Conservation (phyloP, 495 filamentous ascomycete genomes). For the Aspergillus egyptiacus region DNA sequence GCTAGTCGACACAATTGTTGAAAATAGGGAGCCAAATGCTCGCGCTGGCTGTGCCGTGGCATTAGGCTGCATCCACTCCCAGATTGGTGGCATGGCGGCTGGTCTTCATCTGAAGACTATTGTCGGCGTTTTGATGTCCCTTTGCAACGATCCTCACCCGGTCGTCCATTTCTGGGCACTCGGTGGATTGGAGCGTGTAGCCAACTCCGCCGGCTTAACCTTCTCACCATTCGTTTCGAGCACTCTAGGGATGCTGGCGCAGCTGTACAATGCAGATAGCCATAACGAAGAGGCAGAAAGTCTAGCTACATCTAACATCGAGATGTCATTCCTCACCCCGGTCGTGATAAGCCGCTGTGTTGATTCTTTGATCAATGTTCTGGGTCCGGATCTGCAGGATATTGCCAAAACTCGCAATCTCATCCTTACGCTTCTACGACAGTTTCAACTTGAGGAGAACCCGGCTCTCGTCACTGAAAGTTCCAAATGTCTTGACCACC, state of each 20-base stretch:
- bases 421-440: slow-evolving; percentile 77
- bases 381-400: slow-evolving; percentile 93
- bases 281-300: slow-evolving; percentile 81
- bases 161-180: slow-evolving; percentile 95
- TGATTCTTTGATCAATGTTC: slow-evolving; percentile 92
- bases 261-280: slow-evolving; percentile 83
- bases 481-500: slow-evolving; percentile 79
- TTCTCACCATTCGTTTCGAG: slow-evolving; percentile 87
- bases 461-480: slow-evolving; percentile 68
- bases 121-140: slow-evolving; percentile 86
- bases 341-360: slow-evolving; percentile 80
- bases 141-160: slow-evolving; percentile 94
- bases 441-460: slow-evolving; percentile 76
- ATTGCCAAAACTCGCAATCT: slow-evolving; percentile 85
- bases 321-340: slow-evolving; percentile 72
- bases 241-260: slow-evolving; percentile 86
- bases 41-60: slow-evolving; percentile 92
- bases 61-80: slow-evolving; percentile 86
- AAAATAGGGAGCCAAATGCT: slow-evolving; percentile 85
- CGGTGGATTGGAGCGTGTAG: slow-evolving; percentile 78
- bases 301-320: slow-evolving; percentile 78
- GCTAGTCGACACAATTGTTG: slow-evolving; percentile 89
- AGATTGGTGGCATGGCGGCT: slow-evolving; percentile 96
- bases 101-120: slow-evolving; percentile 97
- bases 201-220: slow-evolving; percentile 86